Base-by-base conservation (phyloP, 768 basidiomycete species). In the Boletus huronensis region DNA sequence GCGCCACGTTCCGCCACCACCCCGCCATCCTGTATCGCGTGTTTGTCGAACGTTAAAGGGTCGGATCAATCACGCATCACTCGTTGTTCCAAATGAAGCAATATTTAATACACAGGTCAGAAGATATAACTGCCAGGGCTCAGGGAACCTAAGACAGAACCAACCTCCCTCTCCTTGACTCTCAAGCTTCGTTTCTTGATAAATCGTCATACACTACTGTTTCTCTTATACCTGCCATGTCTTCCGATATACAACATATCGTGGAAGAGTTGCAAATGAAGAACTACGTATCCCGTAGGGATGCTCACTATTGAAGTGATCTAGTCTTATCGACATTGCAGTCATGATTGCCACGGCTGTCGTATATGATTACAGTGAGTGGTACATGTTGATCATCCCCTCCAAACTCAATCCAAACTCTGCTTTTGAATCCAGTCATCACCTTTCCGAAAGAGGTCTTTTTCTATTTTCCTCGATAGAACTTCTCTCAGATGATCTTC, bases 401-500 rank as follows among this genome's bases (percentile, higher is more conserved):
- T 36, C 17, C 35, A 17, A 16, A 36, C 9, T 36, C 35, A 36
- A n/a, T 36, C 5, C 34, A n/a, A 43, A 10, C 1, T 23, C 10
- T 48, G 7, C 26, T 19, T 6, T 48, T 13, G 25, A 16, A 16
- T 29, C 7, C 38, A 67, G 65, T 57, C 25, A 35, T 67, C 14
- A 47, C 57, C 0, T 51, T 65, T 36, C n/a, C 53, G 3, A 48
- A 44, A 6, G 64, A 67, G 64, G 57, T 66, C 2, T 26, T 13
- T 16, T 28, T 39, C 4, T 31, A 14, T n/a, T 36, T 3, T 36
- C 17, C 17, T 17, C 4, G 5, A n/a, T n/a, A 17, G 6, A 36
- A 7, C 7, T 36, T n/a, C 7, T 4, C 6, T 36, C 16, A 9
- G 35, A 36, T 5, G 0, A 36, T 7, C 0, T 9, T 7, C 35